phyloP scores from a whole-genome alignment of 768 basidiomycete species.

The Trametes gibbosa region DNA sequence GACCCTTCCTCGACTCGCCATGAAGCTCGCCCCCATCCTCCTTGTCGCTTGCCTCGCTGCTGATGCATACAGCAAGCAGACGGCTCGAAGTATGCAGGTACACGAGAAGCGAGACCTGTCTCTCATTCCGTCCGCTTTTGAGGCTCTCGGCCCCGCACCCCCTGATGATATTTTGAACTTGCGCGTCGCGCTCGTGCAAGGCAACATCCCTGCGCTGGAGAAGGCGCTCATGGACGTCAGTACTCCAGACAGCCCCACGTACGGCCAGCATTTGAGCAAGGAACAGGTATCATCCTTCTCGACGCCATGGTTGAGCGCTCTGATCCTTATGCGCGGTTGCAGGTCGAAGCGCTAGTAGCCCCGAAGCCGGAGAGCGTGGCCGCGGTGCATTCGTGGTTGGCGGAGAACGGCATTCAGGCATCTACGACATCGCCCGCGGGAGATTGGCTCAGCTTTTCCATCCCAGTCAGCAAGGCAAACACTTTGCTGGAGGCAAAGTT shows the following conservation, averaged over 20 bases:
- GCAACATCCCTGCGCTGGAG: conserved; percentile 36
- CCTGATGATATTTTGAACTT: conserved; percentile 33
- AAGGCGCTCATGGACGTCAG: conserved; percentile 36
- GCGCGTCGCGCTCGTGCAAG: conserved; percentile 36
- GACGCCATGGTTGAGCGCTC: no score
- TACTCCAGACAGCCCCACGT: conserved; percentile 34
- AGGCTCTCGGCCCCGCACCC: conserved; percentile 28
- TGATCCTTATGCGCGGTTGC: background rate
- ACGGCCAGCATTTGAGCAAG: conserved; percentile 37
- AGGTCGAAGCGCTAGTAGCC: conserved; percentile 29
- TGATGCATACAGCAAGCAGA: conserved; percentile 20
- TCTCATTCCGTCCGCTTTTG: conserved; percentile 29
- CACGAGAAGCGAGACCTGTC: conserved; percentile 27
- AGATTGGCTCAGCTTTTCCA: conserved; percentile 36
- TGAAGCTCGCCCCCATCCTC: conserved; percentile 16
- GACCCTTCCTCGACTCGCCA: conserved; percentile 2
- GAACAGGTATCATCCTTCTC: conserved; percentile 32
- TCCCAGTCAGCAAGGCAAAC: conserved; percentile 36
- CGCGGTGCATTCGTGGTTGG: conserved; percentile 29
- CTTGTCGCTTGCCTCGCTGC: conserved; percentile 18
- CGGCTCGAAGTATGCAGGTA: conserved; percentile 26
- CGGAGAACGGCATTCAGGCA: conserved; percentile 27
- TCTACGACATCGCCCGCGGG: conserved; percentile 25
- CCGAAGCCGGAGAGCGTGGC: conserved; percentile 27
- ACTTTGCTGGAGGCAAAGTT: conserved; percentile 36